phyloP scores from a whole-genome alignment of 768 basidiomycete species.

The Psilocybe cyanescens region DNA sequence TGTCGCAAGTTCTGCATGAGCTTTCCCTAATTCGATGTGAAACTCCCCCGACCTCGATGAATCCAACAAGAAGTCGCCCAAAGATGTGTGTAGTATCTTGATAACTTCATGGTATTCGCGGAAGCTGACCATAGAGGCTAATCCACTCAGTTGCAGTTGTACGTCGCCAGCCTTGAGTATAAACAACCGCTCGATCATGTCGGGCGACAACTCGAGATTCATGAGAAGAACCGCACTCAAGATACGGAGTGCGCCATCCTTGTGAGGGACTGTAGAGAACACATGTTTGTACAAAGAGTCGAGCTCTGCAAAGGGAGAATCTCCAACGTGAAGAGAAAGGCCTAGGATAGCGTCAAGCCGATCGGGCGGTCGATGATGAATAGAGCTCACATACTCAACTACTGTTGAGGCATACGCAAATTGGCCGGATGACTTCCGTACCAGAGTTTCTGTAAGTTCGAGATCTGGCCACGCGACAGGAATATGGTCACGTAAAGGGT shows the following conservation, averaged over 20 bases:
- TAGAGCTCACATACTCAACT: slow-evolving; percentile 12
- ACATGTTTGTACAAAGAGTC: slow-evolving; percentile 11
- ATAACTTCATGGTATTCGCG: neutral
- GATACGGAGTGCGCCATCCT: slow-evolving; percentile 2
- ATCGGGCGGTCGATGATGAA: slow-evolving; percentile 9
- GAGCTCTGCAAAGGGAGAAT: slow-evolving; percentile 10
- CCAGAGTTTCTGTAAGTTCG: slow-evolving; percentile 4
- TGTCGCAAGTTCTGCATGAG: slow-evolving; percentile 8
- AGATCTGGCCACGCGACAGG: slow-evolving; percentile 12
- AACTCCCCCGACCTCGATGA: slow-evolving; percentile 2
- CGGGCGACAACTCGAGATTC: slow-evolving; percentile 4
- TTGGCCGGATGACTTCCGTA: slow-evolving; percentile 18
- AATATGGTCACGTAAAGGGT: slow-evolving; percentile 7
- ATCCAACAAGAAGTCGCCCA: slow-evolving; percentile 16
- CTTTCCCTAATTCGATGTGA: neutral
- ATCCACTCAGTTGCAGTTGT: slow-evolving; percentile 1
- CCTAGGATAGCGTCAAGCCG: slow-evolving; percentile 11
- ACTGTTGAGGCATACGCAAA: slow-evolving; percentile 20
- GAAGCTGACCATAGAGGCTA: slow-evolving; percentile 9
- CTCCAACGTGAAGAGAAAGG: neutral
- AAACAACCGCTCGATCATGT: slow-evolving; percentile 1
- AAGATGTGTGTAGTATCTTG: slow-evolving; percentile 11
- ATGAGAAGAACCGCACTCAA: slow-evolving; percentile 8
- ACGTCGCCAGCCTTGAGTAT: slow-evolving; percentile 9
- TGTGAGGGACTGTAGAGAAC: slow-evolving; percentile 2